A percentile compares a stretch with the other conserved stretches of the same genome.
phyloP scores from a whole-genome alignment of 2,329 filamentous ascomycete species.

The Pestalotiopsis sp. region DNA sequence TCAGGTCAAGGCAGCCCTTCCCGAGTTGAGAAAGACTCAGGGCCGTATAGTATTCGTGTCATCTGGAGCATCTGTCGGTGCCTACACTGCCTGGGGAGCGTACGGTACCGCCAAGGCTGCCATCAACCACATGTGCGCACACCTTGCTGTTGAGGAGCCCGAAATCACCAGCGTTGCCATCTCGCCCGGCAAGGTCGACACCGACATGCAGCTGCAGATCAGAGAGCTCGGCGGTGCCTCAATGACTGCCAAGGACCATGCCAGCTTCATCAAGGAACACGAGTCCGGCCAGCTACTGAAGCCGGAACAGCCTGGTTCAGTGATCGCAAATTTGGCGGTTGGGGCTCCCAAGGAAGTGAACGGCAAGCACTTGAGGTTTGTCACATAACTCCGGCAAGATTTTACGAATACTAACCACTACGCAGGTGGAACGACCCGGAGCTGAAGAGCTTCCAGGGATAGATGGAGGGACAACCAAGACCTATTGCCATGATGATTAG shows the following conservation, averaged over 20 bases:
- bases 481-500: constrained; percentile 17
- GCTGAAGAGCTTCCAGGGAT: constrained; percentile 54
- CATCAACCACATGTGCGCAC: constrained; percentile 75
- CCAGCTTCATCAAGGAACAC: constrained; percentile 70
- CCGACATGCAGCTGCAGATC: constrained; percentile 86
- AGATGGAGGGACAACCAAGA: background rate
- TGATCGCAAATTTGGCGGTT: constrained; percentile 80
- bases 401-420: constrained; percentile 25
- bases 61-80: constrained; percentile 71
- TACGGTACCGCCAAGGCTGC: constrained; percentile 87
- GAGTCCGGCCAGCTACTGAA: constrained; percentile 72
- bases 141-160: constrained; percentile 77
- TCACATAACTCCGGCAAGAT: constrained; percentile 23
- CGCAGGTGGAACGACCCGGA: constrained; percentile 56
- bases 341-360: constrained; percentile 68
- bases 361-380: constrained; percentile 75
- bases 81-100: constrained; percentile 74
- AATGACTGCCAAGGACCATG: constrained; percentile 62
- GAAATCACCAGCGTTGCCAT: constrained; percentile 74
- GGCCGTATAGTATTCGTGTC: constrained; percentile 80
- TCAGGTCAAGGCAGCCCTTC: constrained; percentile 72
- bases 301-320: constrained; percentile 82
- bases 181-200: constrained; percentile 82
- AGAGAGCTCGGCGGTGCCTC: constrained; percentile 58
- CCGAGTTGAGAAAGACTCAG: constrained; percentile 66